Percentiles rank a stretch among this genome's conserved stretches.
phyloP scores from a whole-genome alignment of 2,329 filamentous ascomycete genomes.

The Neobulgaria alba region DNA sequence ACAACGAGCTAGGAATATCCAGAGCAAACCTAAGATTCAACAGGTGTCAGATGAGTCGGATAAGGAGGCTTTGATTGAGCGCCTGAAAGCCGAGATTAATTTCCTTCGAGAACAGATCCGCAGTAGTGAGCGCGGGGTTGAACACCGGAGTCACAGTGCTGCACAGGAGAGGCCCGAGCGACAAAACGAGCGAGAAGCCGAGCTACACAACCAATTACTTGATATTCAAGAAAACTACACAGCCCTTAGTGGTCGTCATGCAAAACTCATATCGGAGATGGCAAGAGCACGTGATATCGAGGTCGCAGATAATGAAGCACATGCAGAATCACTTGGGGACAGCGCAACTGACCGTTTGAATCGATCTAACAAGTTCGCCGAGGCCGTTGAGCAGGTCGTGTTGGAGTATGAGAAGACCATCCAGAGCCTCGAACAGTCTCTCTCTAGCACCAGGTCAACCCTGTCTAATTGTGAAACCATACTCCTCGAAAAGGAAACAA shows the following conservation, averaged over 20 bases:
- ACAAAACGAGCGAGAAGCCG: conserved; percentile 74
- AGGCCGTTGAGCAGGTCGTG: conserved; percentile 92
- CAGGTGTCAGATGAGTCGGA: conserved; percentile 82
- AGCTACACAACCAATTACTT: conserved; percentile 87
- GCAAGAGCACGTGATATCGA: conserved; percentile 73
- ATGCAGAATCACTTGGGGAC: conserved; percentile 60
- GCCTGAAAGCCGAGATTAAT: conserved; percentile 84
- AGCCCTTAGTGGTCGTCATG: conserved; percentile 82
- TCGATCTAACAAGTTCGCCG: conserved; percentile 89
- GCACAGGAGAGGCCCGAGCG: conserved; percentile 68
- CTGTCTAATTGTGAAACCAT: conserved; percentile 78
- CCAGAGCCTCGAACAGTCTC: conserved; percentile 80
- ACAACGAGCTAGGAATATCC: conserved; percentile 88
- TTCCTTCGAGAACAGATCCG: conserved; percentile 92
- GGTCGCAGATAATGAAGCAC: conserved; percentile 46
- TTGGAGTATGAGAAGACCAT: conserved; percentile 99
- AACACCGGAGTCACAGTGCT: conserved; percentile 41
- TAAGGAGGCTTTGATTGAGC: conserved; percentile 87
- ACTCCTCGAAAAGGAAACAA: conserved; percentile 86
- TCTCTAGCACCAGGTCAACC: conserved; percentile 78
- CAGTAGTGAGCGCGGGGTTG: conserved; percentile 62
- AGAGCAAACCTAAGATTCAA: conserved; percentile 95
- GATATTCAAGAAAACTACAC: conserved; percentile 94
- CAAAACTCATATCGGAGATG: conserved; percentile 90
- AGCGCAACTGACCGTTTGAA: conserved; percentile 81